phyloP scores from a whole-genome alignment of 202 grass and related monocot genomes.

The Dendrocalamus latiflorus region DNA sequence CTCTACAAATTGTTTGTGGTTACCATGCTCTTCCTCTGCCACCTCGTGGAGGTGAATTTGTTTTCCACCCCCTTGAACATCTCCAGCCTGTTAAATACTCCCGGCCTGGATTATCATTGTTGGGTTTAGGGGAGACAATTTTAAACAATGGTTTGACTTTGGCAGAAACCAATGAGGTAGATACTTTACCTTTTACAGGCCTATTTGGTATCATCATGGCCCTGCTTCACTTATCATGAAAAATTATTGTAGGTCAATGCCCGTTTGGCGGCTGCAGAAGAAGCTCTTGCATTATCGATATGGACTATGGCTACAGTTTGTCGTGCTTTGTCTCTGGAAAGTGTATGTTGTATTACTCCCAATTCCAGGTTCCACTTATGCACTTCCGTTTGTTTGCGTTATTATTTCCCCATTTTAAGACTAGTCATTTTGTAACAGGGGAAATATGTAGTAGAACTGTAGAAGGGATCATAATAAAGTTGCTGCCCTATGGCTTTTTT shows the following conservation, averaged over 20 bases:
- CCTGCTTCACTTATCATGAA: slow-evolving; percentile 29
- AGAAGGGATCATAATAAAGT: slow-evolving; percentile 7
- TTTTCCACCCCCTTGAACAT: slow-evolving; percentile 92
- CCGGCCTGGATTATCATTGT: slow-evolving; percentile 49
- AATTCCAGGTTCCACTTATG: slow-evolving; percentile 4
- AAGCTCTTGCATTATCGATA: slow-evolving; percentile 80
- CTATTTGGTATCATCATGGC: neutral
- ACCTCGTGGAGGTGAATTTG: slow-evolving; percentile 68
- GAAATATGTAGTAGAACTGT: slow-evolving; percentile 1
- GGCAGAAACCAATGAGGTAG: slow-evolving; percentile 61
- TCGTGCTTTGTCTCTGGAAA: slow-evolving; percentile 85
- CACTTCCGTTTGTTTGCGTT: neutral
- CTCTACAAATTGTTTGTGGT: slow-evolving; percentile 92
- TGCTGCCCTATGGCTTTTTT: neutral
- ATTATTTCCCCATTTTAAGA: slow-evolving; percentile 5
- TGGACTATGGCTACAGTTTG: slow-evolving; percentile 89
- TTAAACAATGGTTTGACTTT: slow-evolving; percentile 34
- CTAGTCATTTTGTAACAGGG: neutral
- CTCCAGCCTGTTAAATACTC: slow-evolving; percentile 82
- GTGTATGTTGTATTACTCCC: slow-evolving; percentile 44
- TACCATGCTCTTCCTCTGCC: slow-evolving; percentile 84
- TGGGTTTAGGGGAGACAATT: slow-evolving; percentile 50
- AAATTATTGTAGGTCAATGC: slow-evolving; percentile 56
- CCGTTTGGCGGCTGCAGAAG: slow-evolving; percentile 72
- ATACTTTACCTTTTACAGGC: neutral